A percentile compares a stretch with the other conserved stretches of the same genome.
These are phyloP conservation scores for Aechmea fasciata DNA, from an alignment of 176 grass and related monocot species.

Conservation along the genomic window DNA sequence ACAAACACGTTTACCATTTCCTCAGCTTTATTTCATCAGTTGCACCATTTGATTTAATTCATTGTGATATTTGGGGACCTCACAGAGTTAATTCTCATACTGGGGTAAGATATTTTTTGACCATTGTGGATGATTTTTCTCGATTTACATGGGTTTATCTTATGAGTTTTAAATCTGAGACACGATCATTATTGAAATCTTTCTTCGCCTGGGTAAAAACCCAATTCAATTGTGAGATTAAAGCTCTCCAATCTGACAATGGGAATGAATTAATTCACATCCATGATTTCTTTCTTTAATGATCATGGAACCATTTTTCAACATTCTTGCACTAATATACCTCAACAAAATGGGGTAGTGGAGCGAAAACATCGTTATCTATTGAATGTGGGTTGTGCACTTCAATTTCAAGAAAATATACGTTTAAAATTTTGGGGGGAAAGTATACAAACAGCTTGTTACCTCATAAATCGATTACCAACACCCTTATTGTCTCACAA, in stretches of 20 bases:
- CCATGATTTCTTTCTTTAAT: too few species aligned
- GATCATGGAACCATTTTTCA: not conserved
- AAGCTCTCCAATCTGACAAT: too few species aligned
- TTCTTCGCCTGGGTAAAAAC: too few species aligned
- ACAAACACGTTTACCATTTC: not conserved
- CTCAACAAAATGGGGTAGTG: not conserved
- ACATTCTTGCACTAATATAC: not conserved
- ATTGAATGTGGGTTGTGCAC: too few species aligned
- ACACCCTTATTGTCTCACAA: too few species aligned
- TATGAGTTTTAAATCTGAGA: not conserved
- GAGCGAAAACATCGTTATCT: too few species aligned
- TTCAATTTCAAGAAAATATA: too few species aligned
- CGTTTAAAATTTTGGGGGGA: too few species aligned
- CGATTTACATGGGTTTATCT: not conserved
- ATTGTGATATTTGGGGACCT: not conserved
- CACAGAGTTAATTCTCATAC: not conserved
- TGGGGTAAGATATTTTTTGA: not conserved
- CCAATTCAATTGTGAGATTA: too few species aligned
- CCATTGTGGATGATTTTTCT: not conserved
- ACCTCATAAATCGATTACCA: too few species aligned
- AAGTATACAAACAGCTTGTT: too few species aligned
- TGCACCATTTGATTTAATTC: not conserved
- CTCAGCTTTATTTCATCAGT: not conserved
- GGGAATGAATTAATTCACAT: not conserved
- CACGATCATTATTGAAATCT: too few species aligned